Base-by-base conservation (phyloP, 805 yeast genomes). In the Candida fluviatilis region DNA sequence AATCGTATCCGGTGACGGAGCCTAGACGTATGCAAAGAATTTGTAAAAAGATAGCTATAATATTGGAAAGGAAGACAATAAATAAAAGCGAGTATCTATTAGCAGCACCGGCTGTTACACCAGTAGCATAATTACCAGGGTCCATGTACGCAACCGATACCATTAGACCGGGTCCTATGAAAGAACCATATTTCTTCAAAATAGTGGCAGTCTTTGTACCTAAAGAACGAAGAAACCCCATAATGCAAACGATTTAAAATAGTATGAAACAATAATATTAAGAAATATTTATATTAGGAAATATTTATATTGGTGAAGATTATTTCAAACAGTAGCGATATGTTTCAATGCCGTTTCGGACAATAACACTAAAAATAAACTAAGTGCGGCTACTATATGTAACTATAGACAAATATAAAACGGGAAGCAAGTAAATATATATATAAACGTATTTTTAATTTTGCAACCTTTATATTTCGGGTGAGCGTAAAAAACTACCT, bases 71-170 rank as follows among this genome's bases (percentile, higher is more conserved):
- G 3, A 72, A 51, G 31, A 69, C 68, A 37, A 72, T 55, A 41
- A 69, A 71, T 17, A 72, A 54, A 29, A 72, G 55, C 8, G 75
- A 60, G 47, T 54, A 72, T 42, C 54, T 48, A 44, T 71, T 70
- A 18, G 63, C 48, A 1, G 78, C 69, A 41, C 78, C 78, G 3
- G 75, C 76, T 8, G 68, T 57, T 30, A 69, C 55, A 40, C 71
- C 73, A 1, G 77, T 71, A 18, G 76, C 70, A 44, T 72, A 70
- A 46, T 72, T 72, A 50, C 78, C 78, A 10, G 78, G 78, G 46
- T 72, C 78, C 71, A 72, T 71, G 46, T 72, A 72, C 2, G 76
- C 75, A 27, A 71, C 77, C 17, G 69, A 55, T 8, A 71, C 65
- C 64, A 72, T 65, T 4, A 72, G 41, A 0, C 77, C 76, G 1